Evolutionary conservation across 768 basidiomycete species (phyloP).

Genomic region (Kwoniella bestiolae): DNA sequence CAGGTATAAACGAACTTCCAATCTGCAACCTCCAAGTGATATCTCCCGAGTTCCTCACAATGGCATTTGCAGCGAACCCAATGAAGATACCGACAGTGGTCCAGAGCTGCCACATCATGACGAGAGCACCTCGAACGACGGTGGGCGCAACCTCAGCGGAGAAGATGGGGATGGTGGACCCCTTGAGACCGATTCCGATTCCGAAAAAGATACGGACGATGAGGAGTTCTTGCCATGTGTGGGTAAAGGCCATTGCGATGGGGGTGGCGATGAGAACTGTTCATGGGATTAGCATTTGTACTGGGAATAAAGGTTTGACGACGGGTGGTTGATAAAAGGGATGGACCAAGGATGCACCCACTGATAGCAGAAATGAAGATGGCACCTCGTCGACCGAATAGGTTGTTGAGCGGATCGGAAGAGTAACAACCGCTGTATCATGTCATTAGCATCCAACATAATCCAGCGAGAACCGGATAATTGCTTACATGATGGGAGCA

Average conservation of each 20-base stretch:
- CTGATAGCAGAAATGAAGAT: slow-evolving; percentile 58
- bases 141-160: slow-evolving; percentile 79
- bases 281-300: no score
- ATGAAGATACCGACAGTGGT: slow-evolving; percentile 58
- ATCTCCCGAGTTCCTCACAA: slow-evolving; percentile 41
- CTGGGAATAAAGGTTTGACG: no score
- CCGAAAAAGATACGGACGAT: slow-evolving; percentile 38
- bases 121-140: slow-evolving; percentile 75
- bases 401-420: slow-evolving; percentile 67
- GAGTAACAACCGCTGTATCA: slow-evolving; percentile 20
- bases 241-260: slow-evolving; percentile 37
- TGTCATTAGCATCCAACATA: not conserved
- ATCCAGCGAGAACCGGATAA: slow-evolving; percentile 10
- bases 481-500: slow-evolving; percentile 19
- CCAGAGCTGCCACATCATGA: slow-evolving; percentile 75
- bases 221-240: slow-evolving; percentile 37
- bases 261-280: slow-evolving; percentile 60
- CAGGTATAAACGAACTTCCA: slow-evolving; percentile 46
- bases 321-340: no score
- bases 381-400: slow-evolving; percentile 63
- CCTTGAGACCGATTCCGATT: slow-evolving; percentile 46
- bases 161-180: slow-evolving; percentile 65
- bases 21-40: slow-evolving; percentile 58
- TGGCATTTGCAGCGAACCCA: slow-evolving; percentile 53
- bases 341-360: slow-evolving; percentile 50